phyloP scores from a whole-genome alignment of 345 rosid species.

The Populus davidiana region DNA sequence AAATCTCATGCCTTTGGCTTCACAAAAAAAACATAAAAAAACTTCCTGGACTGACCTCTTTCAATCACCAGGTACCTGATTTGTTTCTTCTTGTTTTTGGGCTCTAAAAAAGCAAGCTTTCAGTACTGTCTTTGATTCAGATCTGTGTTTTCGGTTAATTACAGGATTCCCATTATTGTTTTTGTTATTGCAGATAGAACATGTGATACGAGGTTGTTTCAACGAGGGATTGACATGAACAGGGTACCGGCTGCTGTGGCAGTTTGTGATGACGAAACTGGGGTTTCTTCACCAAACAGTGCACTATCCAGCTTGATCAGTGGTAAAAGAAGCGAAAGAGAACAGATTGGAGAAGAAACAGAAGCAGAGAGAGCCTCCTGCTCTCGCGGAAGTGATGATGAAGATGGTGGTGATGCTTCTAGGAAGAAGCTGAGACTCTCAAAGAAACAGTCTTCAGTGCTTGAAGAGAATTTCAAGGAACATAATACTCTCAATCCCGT shows the following conservation, averaged over 20 bases:
- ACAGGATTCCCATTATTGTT: background rate
- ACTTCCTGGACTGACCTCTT: conserved; percentile 47
- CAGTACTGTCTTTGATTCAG: background rate
- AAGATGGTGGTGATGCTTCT: conserved; percentile 61
- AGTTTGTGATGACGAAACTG: conserved; percentile 55
- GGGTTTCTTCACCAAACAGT: conserved; percentile 79
- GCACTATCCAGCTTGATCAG: conserved; percentile 62
- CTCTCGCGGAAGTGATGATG: conserved; percentile 65
- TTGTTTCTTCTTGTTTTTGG: background rate
- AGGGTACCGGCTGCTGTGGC: conserved; percentile 35
- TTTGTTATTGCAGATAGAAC: conserved; percentile 39
- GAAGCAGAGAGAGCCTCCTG: conserved; percentile 71
- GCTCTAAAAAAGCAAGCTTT: background rate
- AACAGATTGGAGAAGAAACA: conserved; percentile 45
- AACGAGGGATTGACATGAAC: conserved; percentile 63
- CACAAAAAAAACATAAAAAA: conserved; percentile 34
- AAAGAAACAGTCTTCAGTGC: conserved; percentile 71
- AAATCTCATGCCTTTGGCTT: conserved; percentile 41
- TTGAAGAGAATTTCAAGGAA: conserved; percentile 84
- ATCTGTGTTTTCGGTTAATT: background rate
- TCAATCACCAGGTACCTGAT: conserved; percentile 48
- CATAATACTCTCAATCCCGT: conserved; percentile 86
- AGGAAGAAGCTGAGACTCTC: conserved; percentile 84
- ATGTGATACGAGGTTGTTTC: conserved; percentile 44
- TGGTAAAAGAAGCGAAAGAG: conserved; percentile 74